A percentile compares a stretch with the other conserved stretches of the same genome.
phyloP scores from a whole-genome alignment of 1,284 basidiomycete genomes.

The Ganoderma sp. region DNA sequence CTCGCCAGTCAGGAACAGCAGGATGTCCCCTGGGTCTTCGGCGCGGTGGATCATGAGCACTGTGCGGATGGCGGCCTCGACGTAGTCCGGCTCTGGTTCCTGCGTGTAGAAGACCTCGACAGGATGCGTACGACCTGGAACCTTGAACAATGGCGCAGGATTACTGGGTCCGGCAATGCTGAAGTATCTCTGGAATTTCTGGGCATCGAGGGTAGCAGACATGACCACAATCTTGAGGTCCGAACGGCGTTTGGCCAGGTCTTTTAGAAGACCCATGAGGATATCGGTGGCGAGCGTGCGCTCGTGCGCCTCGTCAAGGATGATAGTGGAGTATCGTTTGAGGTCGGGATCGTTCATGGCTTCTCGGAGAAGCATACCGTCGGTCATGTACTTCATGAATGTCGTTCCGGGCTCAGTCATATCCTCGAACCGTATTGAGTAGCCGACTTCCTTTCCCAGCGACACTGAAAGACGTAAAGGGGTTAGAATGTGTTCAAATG shows the following conservation, averaged over 20 bases:
- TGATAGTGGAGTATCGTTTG: conserved; percentile 93
- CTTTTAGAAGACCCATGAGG: conserved; percentile 90
- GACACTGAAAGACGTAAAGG: conserved; percentile 58
- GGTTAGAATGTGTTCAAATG: background rate
- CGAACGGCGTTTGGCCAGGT: conserved; percentile 78
- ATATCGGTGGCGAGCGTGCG: conserved; percentile 98
- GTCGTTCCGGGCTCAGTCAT: conserved; percentile 92
- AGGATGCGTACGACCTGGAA: conserved; percentile 95
- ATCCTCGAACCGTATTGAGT: conserved; percentile 99
- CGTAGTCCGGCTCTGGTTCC: conserved; percentile 95
- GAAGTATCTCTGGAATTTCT: conserved; percentile 98
- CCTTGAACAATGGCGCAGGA: conserved; percentile 89
- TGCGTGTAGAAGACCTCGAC: conserved; percentile 97
- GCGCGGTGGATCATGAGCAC: conserved; percentile 98
- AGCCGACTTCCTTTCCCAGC: conserved; percentile 94
- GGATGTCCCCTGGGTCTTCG: conserved; percentile 92
- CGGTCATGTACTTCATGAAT: conserved; percentile 98
- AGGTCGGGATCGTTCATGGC: conserved; percentile 96
- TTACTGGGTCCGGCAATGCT: conserved; percentile 55
- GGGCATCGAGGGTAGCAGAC: conserved; percentile 96
- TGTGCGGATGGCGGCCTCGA: conserved; percentile 96
- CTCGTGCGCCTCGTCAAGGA: conserved; percentile 99
- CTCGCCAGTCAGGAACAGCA: conserved; percentile 97
- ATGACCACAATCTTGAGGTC: conserved; percentile 99
- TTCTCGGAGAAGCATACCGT: conserved; percentile 96